Conservation (phyloP, 176 grass and related monocot species). For the Triticum dicoccoides region DNA sequence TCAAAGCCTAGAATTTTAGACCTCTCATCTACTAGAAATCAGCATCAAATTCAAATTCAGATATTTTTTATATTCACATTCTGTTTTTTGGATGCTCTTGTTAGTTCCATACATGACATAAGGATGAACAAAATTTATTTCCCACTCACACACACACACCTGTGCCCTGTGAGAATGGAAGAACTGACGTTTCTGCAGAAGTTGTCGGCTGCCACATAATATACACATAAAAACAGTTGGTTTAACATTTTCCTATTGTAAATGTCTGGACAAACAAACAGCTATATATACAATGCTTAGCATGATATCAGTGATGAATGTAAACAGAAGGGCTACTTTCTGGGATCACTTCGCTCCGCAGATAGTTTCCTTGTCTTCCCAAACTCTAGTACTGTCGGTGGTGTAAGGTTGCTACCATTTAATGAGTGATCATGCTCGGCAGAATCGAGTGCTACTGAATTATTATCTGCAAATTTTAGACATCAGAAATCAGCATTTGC, state of each 20-base stretch:
- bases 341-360: constrained; percentile 72
- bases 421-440: constrained; percentile 54
- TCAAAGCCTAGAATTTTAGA: neutral
- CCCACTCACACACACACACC: constrained; percentile 51
- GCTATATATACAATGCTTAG: neutral
- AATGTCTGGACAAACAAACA: constrained; percentile 4
- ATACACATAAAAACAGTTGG: constrained; percentile 21
- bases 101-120: neutral
- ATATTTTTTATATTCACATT: neutral
- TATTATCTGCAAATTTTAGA: constrained; percentile 30
- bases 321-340: constrained; percentile 63
- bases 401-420: constrained; percentile 60
- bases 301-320: constrained; percentile 4
- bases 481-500: neutral
- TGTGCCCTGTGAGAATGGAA: constrained; percentile 95
- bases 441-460: constrained; percentile 53
- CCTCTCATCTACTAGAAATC: neutral
- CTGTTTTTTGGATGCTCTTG: neutral
- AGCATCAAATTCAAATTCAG: neutral
- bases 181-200: constrained; percentile 85
- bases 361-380: constrained; percentile 88
- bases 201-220: constrained; percentile 58
- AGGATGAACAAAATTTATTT: neutral
- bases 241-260: neutral
- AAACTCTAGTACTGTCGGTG: constrained; percentile 79